A percentile compares a stretch with the other conserved stretches of the same genome.
These are phyloP conservation scores for Lizanozyma gosingica DNA, from an alignment of 1,139 yeast genomes.

Conservation along the genomic window DNA sequence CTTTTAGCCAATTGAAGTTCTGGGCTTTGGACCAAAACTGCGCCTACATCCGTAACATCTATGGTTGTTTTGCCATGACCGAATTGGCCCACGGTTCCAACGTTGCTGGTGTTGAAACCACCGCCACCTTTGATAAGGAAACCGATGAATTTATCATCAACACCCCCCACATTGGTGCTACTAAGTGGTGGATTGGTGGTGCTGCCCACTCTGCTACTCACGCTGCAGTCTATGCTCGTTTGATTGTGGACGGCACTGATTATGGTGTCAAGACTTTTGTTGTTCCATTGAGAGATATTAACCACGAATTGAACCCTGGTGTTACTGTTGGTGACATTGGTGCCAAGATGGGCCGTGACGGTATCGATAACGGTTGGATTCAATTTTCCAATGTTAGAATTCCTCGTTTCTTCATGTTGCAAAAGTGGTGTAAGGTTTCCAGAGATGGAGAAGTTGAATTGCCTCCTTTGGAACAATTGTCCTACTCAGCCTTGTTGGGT, in stretches of 20 bases:
- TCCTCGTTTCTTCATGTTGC: conserved; percentile 78
- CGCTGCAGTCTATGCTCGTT: conserved; percentile 70
- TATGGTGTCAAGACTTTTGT: conserved; percentile 88
- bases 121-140: conserved; percentile 65
- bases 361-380: conserved; percentile 91
- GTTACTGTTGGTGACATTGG: conserved; percentile 86
- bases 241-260: conserved; percentile 73
- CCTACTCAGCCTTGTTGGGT: conserved; percentile 78
- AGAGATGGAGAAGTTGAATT: conserved; percentile 59
- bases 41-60: conserved; percentile 50
- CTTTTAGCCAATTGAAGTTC: conserved; percentile 47
- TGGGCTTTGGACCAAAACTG: conserved; percentile 78
- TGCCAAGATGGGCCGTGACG: conserved; percentile 86
- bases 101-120: conserved; percentile 89
- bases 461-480: conserved; percentile 79
- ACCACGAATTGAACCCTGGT: conserved; percentile 69
- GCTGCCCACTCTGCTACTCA: conserved; percentile 93
- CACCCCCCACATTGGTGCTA: conserved; percentile 86
- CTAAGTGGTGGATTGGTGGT: conserved; percentile 99
- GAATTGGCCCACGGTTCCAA: conserved; percentile 93
- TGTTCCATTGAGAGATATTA: conserved; percentile 74
- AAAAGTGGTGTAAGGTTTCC: conserved; percentile 69
- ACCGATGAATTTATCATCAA: conserved; percentile 65
- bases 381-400: conserved; percentile 76
- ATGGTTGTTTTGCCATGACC: conserved; percentile 93